Conservation (phyloP, 2,329 filamentous ascomycete species). For the Phialophora expanda region DNA sequence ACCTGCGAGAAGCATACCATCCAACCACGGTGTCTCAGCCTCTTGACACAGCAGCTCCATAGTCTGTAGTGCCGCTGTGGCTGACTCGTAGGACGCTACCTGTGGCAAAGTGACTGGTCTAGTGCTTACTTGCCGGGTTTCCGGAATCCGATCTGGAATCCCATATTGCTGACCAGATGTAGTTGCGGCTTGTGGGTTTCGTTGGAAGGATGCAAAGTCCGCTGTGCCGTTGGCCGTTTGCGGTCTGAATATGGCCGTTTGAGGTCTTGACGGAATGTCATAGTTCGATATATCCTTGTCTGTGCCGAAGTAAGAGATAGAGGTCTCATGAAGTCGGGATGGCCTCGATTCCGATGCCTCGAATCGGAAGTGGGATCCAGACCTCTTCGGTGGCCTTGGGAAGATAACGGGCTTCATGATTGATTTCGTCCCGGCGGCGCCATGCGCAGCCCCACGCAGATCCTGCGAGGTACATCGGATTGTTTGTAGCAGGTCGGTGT, state of each 20-base stretch:
- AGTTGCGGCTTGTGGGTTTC: background rate
- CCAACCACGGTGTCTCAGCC: slow-evolving; percentile 84
- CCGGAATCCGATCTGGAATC: slow-evolving; percentile 15
- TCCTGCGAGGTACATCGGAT: slow-evolving; percentile 58
- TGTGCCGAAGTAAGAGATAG: slow-evolving; percentile 45
- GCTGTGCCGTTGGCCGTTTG: slow-evolving; percentile 11
- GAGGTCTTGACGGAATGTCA: slow-evolving; percentile 35
- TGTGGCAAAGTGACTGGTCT: background rate
- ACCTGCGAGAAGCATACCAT: slow-evolving; percentile 88
- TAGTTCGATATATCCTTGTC: slow-evolving; percentile 32
- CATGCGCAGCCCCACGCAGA: slow-evolving; percentile 47
- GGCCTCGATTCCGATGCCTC: slow-evolving; percentile 37
- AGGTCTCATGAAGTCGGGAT: slow-evolving; percentile 41
- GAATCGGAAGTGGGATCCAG: slow-evolving; percentile 56
- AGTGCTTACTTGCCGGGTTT: slow-evolving; percentile 5
- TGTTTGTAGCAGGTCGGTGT: slow-evolving; percentile 71
- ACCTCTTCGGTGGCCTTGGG: slow-evolving; percentile 65
- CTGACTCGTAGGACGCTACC: slow-evolving; percentile 45
- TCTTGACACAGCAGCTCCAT: slow-evolving; percentile 77
- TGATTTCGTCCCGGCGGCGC: slow-evolving; percentile 48
- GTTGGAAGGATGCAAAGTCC: slow-evolving; percentile 13
- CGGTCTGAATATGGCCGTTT: slow-evolving; percentile 36
- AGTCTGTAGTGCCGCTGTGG: slow-evolving; percentile 71
- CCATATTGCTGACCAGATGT: slow-evolving; percentile 17
- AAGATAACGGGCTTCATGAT: slow-evolving; percentile 62